Evolutionary conservation across 768 basidiomycete species (phyloP), one percentile per base, ranked within the genome.

Genomic region (Lactarius quietus): DNA sequence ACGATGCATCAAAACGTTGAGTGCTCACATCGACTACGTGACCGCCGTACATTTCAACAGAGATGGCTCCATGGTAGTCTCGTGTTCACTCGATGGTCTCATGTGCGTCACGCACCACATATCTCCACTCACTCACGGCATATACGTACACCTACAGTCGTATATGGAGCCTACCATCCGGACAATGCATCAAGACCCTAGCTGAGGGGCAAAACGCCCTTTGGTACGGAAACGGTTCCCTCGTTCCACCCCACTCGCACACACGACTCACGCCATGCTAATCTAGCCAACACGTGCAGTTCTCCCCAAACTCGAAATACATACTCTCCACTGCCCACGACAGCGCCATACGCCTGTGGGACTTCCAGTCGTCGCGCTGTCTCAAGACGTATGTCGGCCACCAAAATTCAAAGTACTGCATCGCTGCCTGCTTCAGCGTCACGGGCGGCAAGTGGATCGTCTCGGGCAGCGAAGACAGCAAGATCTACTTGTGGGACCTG

Each of bases 301-400:
- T 99, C 78, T 95, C 95, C 0, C 96, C 96, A 10, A 97, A 97
- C 72, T 94, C 93, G 8, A 92, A 92, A 76, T 95, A 93, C 76
- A 90, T 99, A 59, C 83, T 99, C 59, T 94, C 94, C 1, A 92
- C 94, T 0, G 92, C 96, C 0, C 90, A 98, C 72, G 95, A 98
- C 72, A 93, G 88, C 64, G 89, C 90, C 0, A 93, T 98, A 68
- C 88, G 96, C 1, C 79, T 99, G 5, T 98, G 96, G 95, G 93
- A 97, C 72, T 96, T 94, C 74, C 92, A 95, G 68, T 90, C 89
- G 0, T 89, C 92, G 0, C 88, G 91, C 61, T 92, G 92, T 70
- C 78, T 98, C 28, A 98, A 98, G 77, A 94, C 95, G 1, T 94
- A 95, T 75, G 80, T 79, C 6, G 93, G 94, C 1, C 94, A 96